Base-by-base conservation (phyloP, 495 filamentous ascomycete species). In the Penicillium ucsense region DNA sequence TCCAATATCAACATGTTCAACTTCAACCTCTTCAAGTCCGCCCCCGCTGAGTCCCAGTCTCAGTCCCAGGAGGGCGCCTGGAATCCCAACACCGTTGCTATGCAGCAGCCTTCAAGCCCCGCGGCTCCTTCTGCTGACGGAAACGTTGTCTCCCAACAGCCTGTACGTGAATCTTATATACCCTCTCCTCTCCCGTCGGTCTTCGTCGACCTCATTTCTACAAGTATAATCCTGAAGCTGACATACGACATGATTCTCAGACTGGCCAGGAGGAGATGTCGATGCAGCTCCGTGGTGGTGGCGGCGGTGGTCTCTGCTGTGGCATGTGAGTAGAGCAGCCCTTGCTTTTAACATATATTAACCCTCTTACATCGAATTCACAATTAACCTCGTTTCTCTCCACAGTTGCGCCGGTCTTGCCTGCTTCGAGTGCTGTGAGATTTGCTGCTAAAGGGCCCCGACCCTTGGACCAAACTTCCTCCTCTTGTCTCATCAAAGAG, bases 401-500 rank as follows among this genome's bases (percentile, higher is more conserved):
- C 33, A 36, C 35, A 73, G 68, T 33, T 71, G 68, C 50, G 70
- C 70, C 42, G 70, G 70, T 63, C 46, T 70, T 44, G 56, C 58
- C 34, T 68, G 66, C 54, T 70, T 69, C 63, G 70, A 71, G 55
- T 73, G 70, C 61, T 64, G 58, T 36, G 68, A 73, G 51, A 62
- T 62, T 34, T 73, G 70, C 65, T 71, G 70, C 45, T 73, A 73
- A 45, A 56, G 20, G 20, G 20, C 20, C 20, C 20, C 20, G 20
- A 20, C 20, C 20, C 20, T 20, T 20, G 33, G 32, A 34, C 38
- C 33, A 20, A 34, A 34, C 35, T 8, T n/a, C 29, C 41, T 39
- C 27, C n/a, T 8, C 32, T 8, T 10, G 8, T 40, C 4, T 11
- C 29, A 7, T 12, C 35, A 8, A 35, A 20, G 35, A 32, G 28